Base-by-base conservation (phyloP, 306 rosid genomes). In the Canavalia gladiata region DNA sequence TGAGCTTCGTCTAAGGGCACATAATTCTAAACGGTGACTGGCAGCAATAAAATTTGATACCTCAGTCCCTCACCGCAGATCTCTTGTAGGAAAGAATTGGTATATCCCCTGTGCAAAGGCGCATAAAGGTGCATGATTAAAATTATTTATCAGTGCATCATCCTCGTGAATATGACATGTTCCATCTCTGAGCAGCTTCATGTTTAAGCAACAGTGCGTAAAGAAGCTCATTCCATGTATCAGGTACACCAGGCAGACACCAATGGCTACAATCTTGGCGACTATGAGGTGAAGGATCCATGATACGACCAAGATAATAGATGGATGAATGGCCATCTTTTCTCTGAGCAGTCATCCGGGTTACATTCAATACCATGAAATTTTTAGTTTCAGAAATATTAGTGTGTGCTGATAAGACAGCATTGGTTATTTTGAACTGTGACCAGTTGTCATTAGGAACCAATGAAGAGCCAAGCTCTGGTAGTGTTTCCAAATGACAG, bases 201-300 rank as follows among this genome's bases (percentile, higher is more conserved):
- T 62, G 67, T 84, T 90, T 94, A 35, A 92, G 83, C 77, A 88
- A 35, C 5, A 88, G 31, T 25, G 98, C 98, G 72, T 87, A 92
- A 2, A 94, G 94, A 30, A 94, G 84, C 73, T 94, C 97, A 78
- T 94, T 94, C 98, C 98, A 94, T 43, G 92, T 25, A 56, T 94
- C 98, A 28, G 98, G 98, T 49, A 92, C 96, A 62, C 98, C 98
- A 54, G 98, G 98, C 31, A 94, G 91, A 83, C 97, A 94, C 98
- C 98, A 94, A 60, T 94, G 98, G 79, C 98, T 94, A 73, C 98
- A 94, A 77, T 94, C 98, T 84, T 94, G 98, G 39, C 97, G 94
- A 30, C 67, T 93, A 46, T 37, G 80, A 49, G 92, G 78, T 4
- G 82, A 89, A 2, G 91, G 89, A 10, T 95, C 92, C 11, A 35